Evolutionary conservation across 2,329 filamentous ascomycete species (phyloP), one percentile per base, ranked within the genome.

Genomic region (Fusarium camptoceras): DNA sequence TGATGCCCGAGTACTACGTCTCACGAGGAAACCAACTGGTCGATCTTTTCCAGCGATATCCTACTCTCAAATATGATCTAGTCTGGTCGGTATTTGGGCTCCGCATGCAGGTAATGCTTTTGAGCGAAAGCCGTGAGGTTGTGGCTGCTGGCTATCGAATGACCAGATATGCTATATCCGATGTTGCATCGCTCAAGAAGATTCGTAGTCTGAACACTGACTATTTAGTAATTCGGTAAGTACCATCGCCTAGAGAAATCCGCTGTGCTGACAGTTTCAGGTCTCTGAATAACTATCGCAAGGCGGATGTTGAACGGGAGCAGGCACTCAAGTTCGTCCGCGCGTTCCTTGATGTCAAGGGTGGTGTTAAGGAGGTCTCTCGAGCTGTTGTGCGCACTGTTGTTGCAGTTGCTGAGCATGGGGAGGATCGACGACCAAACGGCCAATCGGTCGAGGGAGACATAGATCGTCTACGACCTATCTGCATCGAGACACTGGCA

Each of bases 281-380:
- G 65, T 98, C 96, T 1, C 84, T 99, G 34, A 94, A 97, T 70
- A 98, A 98, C 78, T 96, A 98, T 78, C 92, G 92, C 76, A 98
- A 98, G 79, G 93, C 95, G n/a, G 94, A 95, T 73, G 93, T 99
- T 20, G 96, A 99, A 82, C 89, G 97, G 56, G 96, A 99, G 79
- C 96, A 99, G 81, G 96, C 96, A 15, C 84, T 99, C 75, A 99
- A 99, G 78, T 98, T 99, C 78, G 91, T 98, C 27, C 89, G 96
- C 63, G 93, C 94, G 12, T 99, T 99, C 76, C 84, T 99, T 5
- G 96, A 99, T 77, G 94, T 98, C 70, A 98, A 98, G 77, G 93
- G 94, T 68, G 96, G 96, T 14, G 91, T 97, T 11, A 87, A 89
- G 68, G 95, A 99, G 78, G 87, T 99, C 37, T 97, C 96, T 3